A percentile compares a stretch with the other conserved stretches of the same genome.
Conservation (phyloP, 768 basidiomycete species). For the Mycena haematopus region DNA sequence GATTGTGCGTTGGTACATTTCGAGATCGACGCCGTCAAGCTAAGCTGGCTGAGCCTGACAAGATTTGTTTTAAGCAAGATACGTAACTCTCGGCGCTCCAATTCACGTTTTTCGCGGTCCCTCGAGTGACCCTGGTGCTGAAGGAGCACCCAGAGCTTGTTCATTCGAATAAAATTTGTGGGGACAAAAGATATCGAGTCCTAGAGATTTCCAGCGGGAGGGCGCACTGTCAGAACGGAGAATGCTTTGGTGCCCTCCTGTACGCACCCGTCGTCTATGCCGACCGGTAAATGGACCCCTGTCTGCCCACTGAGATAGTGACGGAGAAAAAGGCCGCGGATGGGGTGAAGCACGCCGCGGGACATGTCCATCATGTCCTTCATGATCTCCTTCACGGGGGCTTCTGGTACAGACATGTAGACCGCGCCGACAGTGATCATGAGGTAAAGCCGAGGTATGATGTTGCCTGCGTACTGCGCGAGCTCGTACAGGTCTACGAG, state of each 20-base stretch:
- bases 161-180: slow-evolving; percentile 99
- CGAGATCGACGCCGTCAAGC: slow-evolving; percentile 96
- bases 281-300: slow-evolving; percentile 92
- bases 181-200: slow-evolving; percentile 96
- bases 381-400: slow-evolving; percentile 99
- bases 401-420: slow-evolving; percentile 98
- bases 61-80: slow-evolving; percentile 98
- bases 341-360: slow-evolving; percentile 95
- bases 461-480: slow-evolving; percentile 99
- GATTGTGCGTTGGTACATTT: slow-evolving; percentile 85
- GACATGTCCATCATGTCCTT: slow-evolving; percentile 99
- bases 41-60: slow-evolving; percentile 90
- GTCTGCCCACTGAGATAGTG: slow-evolving; percentile 99
- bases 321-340: slow-evolving; percentile 91
- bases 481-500: slow-evolving; percentile 98
- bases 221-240: slow-evolving; percentile 6
- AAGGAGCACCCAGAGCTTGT: slow-evolving; percentile 98
- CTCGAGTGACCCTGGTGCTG: slow-evolving; percentile 98
- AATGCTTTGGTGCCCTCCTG: slow-evolving; percentile 3
- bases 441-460: slow-evolving; percentile 91
- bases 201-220: slow-evolving; percentile 87
- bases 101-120: slow-evolving; percentile 95
- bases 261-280: slow-evolving; percentile 78
- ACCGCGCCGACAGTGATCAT: slow-evolving; percentile 99
- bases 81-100: slow-evolving; percentile 93